Evolutionary conservation across 2,329 filamentous ascomycete species (phyloP).

Genomic region (Monosporascus sp.): DNA sequence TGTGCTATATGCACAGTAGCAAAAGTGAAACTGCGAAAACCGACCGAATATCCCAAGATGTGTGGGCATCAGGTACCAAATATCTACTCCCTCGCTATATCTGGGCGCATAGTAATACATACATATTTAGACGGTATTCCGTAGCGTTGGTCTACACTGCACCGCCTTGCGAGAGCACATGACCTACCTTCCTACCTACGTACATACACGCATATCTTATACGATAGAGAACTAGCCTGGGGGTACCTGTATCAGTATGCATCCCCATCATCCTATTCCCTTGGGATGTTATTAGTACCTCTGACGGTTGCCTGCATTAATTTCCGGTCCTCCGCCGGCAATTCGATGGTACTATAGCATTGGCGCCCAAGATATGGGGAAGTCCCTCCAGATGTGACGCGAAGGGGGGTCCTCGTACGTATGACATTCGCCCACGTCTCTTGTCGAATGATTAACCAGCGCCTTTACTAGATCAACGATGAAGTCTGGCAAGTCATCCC

Average conservation of each 20-base stretch:
- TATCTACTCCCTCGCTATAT: no score
- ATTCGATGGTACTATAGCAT: no score
- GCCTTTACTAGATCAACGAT: no score
- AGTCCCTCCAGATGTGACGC: no score
- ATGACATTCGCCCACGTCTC: no score
- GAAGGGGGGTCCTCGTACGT: no score
- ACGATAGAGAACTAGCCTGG: not conserved
- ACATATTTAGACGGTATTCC: not conserved
- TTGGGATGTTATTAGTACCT: no score
- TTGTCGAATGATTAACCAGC: no score
- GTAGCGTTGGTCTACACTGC: not conserved
- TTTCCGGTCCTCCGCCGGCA: no score
- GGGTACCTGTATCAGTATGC: not conserved
- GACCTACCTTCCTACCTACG: not conserved
- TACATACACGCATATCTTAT: not conserved
- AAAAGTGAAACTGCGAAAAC: not conserved
- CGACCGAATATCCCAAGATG: not conserved
- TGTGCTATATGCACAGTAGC: not conserved
- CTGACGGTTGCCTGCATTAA: no score
- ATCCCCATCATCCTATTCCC: not conserved
- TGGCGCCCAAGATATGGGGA: no score
- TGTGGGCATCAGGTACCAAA: not conserved
- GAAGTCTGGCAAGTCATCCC: no score
- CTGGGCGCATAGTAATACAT: not conserved
- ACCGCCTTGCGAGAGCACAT: not conserved